Evolutionary conservation across 345 rosid genomes (phyloP).

Genomic region (Adansonia digitata): DNA sequence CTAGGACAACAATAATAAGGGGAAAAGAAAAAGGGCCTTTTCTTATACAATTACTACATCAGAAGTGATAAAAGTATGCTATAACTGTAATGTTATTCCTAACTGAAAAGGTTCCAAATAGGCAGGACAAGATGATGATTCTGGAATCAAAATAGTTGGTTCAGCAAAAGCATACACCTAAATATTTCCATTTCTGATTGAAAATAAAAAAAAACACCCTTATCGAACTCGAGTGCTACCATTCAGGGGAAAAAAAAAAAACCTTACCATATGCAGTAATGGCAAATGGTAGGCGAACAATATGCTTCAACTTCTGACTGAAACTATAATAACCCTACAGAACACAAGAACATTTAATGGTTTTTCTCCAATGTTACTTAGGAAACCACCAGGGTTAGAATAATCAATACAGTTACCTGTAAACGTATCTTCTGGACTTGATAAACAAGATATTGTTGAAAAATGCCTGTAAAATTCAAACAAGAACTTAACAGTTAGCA

Average conservation of each 20-base stretch:
- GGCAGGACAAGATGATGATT: too few species aligned
- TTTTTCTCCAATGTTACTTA: neutral
- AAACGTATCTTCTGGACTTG: constrained; percentile 92
- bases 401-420: constrained; percentile 47
- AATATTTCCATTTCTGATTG: too few species aligned
- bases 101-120: neutral
- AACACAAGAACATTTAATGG: constrained; percentile 14
- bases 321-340: constrained; percentile 87
- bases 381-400: neutral
- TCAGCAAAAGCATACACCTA: too few species aligned
- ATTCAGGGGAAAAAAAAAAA: neutral
- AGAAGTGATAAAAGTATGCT: neutral
- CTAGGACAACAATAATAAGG: constrained; percentile 26
- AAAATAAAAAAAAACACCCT: too few species aligned
- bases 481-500: constrained; percentile 12
- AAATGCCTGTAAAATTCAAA: constrained; percentile 49
- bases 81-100: neutral
- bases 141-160: too few species aligned
- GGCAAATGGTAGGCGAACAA: constrained; percentile 88
- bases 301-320: constrained; percentile 95
- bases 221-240: neutral
- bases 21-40: neutral
- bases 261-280: constrained; percentile 76
- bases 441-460: constrained; percentile 81
- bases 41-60: neutral